Base-by-base conservation (phyloP, 2,329 filamentous ascomycete species). In the Mollisiaceae sp. region DNA sequence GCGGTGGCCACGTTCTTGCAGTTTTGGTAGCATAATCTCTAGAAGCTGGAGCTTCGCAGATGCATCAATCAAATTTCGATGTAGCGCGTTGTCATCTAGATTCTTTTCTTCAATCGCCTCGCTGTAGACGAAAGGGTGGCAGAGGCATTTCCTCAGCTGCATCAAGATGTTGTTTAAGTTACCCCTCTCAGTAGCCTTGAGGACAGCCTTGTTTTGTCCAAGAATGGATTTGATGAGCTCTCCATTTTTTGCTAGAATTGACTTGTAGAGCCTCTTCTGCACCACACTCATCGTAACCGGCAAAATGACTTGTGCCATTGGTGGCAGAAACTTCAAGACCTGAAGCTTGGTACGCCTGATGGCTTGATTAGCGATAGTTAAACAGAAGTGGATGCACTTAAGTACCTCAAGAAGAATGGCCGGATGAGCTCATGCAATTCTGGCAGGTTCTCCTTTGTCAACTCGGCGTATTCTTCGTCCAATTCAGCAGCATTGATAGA, bases 91-190 rank as follows among this genome's bases (percentile, higher is more conserved):
- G 1, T 85, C 77, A 62, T 89, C 83, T 1, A 88, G 81, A 0
- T 85, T 86, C 57, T 88, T 87, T 77, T 99, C 95, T 78, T 99
- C 96, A 65, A 99, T 95, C 24, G 91, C 89, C 47, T 87, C 84
- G 73, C 89, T 97, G 82, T 97, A 99, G 59, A 98, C 89, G 75
- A 98, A 99, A 0, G 96, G 95, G 78, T 99, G 96, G 70, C 94
- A 97, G 1, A 99, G 83, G 70, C 93, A 97, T 77, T 97, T 98
- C 20, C 95, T 88, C 20, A 99, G 84, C 77, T 99, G 95, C 86
- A 97, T 93, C 52, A 99, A 79, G 45, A 99, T 97, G 72, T 99
- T 99, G 83, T 91, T 97, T 64, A 98, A 80, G 68, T 89, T 94
- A 50, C 91, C 89, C 6, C 91, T 86, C 65, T 98, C 94, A 18